Base-by-base conservation (phyloP, 768 basidiomycete species). In the Auricularia sp. region DNA sequence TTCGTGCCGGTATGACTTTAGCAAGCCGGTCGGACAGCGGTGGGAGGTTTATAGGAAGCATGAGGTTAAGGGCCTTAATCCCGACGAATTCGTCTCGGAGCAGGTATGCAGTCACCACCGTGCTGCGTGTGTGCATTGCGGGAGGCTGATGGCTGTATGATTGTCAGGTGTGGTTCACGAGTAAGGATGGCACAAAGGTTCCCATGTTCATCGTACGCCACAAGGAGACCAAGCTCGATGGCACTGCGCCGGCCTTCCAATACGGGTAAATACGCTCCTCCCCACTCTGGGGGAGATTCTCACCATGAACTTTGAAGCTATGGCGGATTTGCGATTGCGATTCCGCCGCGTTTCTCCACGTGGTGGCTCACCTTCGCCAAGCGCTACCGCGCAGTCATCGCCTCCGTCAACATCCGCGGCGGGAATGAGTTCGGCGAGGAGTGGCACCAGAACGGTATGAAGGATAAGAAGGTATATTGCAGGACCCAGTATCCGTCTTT, bases 181-280 rank as follows among this genome's bases (percentile, higher is more conserved):
- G 85, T 74, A 89, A 87, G 73, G 92, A 93, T 70, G 89, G 89
- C 1, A 92, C 89, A 4, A 82, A 80, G 63, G 78, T 94, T 42
- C 92, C 92, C 1, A 92, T 94, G 91, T 93, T 92, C 70, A 81
- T 94, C 67, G 88, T 92, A 24, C 82, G 85, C 59, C 89, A 89
- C 71, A 87, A 87, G 72, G 81, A 79, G 44, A 89, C 87, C 3
- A 76, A 80, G 66, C 78, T 83, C 51, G 88, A 92, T 66, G 90
- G 90, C 16, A 87, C 85, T 0, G 89, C 90, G 0, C 84, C 91
- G 16, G 87, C 83, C 0, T 77, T 92, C 36, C 89, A 91, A 72
- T 93, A 90, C 65, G 90, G 89, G 86, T 65, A 13, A 69, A 76
- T 65, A 34, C 3, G 1, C 11, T 13, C 42, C 34, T 3, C 35